Evolutionary conservation across 176 grass and related monocot species (phyloP).

Genomic region (Alopecurus myosuroides): DNA sequence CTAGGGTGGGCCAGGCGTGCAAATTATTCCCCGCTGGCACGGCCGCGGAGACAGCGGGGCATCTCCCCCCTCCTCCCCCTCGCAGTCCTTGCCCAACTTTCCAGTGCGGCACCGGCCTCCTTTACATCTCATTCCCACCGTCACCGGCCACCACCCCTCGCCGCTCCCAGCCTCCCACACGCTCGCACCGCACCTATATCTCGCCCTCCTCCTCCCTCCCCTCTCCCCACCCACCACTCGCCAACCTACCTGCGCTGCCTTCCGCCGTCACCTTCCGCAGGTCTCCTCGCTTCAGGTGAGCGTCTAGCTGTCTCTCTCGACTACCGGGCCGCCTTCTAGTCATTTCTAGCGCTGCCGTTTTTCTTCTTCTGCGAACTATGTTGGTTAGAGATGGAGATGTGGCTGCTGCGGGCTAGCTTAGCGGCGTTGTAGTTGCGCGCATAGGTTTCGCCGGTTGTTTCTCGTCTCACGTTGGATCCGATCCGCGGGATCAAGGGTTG

Average conservation of each 20-base stretch:
- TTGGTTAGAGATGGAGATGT: not conserved
- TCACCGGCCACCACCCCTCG: conserved; percentile 17
- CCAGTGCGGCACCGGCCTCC: conserved; percentile 39
- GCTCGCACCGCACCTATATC: conserved; percentile 24
- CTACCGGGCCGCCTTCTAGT: not conserved
- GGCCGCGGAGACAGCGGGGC: conserved; percentile 18
- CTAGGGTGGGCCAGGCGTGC: not conserved
- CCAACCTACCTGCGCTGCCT: conserved; percentile 21
- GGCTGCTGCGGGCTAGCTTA: not conserved
- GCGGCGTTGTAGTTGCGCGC: not conserved
- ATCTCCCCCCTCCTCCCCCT: not conserved
- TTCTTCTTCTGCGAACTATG: not conserved
- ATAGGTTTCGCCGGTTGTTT: not conserved
- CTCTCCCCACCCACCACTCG: conserved; percentile 13
- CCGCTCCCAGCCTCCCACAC: conserved; percentile 12
- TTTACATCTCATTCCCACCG: conserved; percentile 33
- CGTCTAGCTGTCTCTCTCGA: not conserved
- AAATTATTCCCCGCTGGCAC: conserved; percentile 42
- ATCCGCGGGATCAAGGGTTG: conserved; percentile 3
- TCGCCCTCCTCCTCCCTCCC: not conserved
- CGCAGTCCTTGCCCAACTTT: conserved; percentile 28
- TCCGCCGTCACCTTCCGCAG: conserved; percentile 12
- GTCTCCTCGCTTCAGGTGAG: conserved; percentile 28
- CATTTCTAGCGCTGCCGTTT: not conserved
- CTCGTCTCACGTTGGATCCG: conserved; percentile 5